Conservation (phyloP, 805 yeast genomes). For the Wickerhamiella kurtzmanii region DNA sequence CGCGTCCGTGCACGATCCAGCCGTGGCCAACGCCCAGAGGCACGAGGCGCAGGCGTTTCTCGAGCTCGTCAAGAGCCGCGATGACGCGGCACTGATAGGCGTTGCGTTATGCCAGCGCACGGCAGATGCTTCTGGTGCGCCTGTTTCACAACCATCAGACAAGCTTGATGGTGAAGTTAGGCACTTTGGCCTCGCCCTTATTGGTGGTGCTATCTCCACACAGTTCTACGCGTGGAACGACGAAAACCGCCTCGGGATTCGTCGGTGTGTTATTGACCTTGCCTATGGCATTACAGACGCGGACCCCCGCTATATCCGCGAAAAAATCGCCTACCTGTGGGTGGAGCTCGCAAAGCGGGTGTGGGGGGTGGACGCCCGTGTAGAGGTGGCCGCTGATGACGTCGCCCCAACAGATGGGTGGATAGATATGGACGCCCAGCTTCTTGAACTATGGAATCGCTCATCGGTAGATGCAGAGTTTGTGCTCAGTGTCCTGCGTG, state of each 20-base stretch:
- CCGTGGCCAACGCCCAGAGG: constrained; percentile 26
- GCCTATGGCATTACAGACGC: constrained; percentile 41
- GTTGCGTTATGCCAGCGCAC: constrained; percentile 40
- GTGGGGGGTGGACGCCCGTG: constrained; percentile 53
- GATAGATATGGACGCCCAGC: constrained; percentile 72
- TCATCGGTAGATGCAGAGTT: constrained; percentile 34
- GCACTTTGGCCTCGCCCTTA: constrained; percentile 75
- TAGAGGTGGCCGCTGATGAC: constrained; percentile 3
- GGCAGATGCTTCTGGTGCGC: constrained; percentile 7
- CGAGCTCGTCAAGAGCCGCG: constrained; percentile 60
- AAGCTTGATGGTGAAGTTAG: constrained; percentile 51
- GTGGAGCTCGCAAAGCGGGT: constrained; percentile 77
- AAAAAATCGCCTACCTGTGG: constrained; percentile 83
- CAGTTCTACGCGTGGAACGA: constrained; percentile 42
- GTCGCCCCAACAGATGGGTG: constrained; percentile 39
- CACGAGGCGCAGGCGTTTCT: constrained; percentile 50
- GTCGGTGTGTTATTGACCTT: constrained; percentile 76
- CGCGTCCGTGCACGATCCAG: constrained; percentile 31
- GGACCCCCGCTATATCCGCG: constrained; percentile 85
- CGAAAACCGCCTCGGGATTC: constrained; percentile 49
- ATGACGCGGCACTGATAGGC: constrained; percentile 87
- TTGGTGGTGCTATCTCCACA: constrained; percentile 55
- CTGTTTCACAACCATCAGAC: constrained; percentile 29
- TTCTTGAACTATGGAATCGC: constrained; percentile 67
- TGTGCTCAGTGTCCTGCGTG: constrained; percentile 62